Base-by-base conservation (phyloP, 2,329 filamentous ascomycete genomes). In the Ceratocystis harringtonii region DNA sequence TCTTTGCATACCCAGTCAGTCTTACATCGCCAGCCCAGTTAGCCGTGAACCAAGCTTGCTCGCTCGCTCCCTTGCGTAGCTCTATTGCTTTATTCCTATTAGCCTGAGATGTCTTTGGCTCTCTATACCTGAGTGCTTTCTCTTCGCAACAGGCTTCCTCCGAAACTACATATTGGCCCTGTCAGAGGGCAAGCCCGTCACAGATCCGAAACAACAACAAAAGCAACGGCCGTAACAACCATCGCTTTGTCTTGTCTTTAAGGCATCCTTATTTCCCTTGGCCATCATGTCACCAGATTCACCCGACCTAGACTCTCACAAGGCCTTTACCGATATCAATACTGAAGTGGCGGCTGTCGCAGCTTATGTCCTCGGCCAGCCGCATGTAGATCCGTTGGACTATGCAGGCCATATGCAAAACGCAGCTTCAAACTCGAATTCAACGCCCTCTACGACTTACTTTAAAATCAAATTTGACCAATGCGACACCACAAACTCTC, bases 271-370 rank as follows among this genome's bases (percentile, higher is more conserved):
- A 6, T 30, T 4, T 28, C 15, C 30, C 7, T 8, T 30, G 30
- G 7, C 8, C 55, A 58, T 8, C 55, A 58, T 58, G 55, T 58
- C 55, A 5, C 28, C 30, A 58, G 28, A 30, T 32, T 25, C 55
- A 8, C 55, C 55, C 25, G 55, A 58, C 55, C n/a, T 58, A 41
- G 43, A 65, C 17, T 55, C 62, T 17, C 63, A 68, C 22, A 64
- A 52, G 44, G 63, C 63, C 43, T 61, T 61, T 55, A 48, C 65
- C 58, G 65, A 62, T 17, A 61, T 69, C 22, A 68, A 67, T 58
- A 58, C 60, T 19, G 65, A 70, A 44, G 64, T 68, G n/a, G 67
- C 70, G 1, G 65, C 67, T 44, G 65, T 68, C 17, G 68, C 68
- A 17, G 66, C 67, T 32, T 64, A 22, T 19, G 58, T 63, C 7